Percentiles rank a stretch among this genome's conserved stretches.
Evolutionary conservation across 2,329 filamentous ascomycete species (phyloP).

Genomic region (Aspergillus sp.): DNA sequence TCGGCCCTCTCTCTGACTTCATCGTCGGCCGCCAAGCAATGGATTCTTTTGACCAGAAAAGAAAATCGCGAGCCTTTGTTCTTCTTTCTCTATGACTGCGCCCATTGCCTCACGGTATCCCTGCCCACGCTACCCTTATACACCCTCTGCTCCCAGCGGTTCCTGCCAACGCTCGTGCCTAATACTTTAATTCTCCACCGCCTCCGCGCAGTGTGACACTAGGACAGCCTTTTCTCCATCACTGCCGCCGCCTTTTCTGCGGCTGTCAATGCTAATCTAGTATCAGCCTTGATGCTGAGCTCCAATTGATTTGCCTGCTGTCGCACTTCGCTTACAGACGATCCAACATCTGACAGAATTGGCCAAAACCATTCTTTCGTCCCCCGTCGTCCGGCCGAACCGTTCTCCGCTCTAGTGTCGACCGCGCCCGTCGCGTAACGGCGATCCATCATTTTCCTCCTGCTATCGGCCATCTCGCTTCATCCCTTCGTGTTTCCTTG

Average conservation of each 20-base stretch:
- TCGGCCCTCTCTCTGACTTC: constrained; percentile 28
- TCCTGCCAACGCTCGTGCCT: not conserved
- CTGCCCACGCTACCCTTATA: not conserved
- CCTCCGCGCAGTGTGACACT: constrained; percentile 9
- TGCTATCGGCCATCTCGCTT: constrained; percentile 10
- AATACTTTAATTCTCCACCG: constrained; percentile 5
- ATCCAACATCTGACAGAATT: not conserved
- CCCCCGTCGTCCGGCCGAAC: constrained; percentile 2
- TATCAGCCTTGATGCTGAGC: constrained; percentile 9
- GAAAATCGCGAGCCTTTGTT: constrained; percentile 21
- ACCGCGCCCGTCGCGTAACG: constrained; percentile 24
- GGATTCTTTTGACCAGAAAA: constrained; percentile 18
- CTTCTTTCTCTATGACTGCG: not conserved
- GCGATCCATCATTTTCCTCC: constrained; percentile 17
- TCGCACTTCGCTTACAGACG: not conserved
- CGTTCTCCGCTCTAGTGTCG: constrained; percentile 12
- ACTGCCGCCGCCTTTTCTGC: constrained; percentile 9
- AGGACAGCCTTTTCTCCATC: constrained; percentile 8
- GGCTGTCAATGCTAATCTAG: constrained; percentile 1
- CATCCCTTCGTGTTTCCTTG: constrained; percentile 7
- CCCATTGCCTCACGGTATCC: not conserved
- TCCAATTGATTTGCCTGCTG: constrained; percentile 13
- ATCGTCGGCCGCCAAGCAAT: constrained; percentile 26
- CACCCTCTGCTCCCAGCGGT: not conserved
- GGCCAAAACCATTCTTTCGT: not conserved